These are phyloP conservation scores for Alnus rubra DNA, from an alignment of 306 rosid species.

Conservation along the genomic window DNA sequence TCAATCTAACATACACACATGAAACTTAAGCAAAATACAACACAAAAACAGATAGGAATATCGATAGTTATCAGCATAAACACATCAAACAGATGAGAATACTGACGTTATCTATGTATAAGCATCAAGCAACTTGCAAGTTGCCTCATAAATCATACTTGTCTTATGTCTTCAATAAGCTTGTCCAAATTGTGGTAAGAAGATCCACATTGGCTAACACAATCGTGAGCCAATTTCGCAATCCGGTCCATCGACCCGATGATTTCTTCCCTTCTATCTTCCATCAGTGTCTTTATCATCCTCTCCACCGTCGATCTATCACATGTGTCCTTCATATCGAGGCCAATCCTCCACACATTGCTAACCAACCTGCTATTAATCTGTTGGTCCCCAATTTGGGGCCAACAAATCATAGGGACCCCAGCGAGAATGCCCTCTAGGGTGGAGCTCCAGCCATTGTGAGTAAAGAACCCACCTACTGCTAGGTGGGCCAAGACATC, in stretches of 20 bases:
- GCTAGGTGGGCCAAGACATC: conserved; percentile 35
- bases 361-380: conserved; percentile 26
- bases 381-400: conserved; percentile 23
- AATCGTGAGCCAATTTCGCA: conserved; percentile 15
- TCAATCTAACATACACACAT: too few species aligned
- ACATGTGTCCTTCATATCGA: conserved; percentile 42
- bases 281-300: conserved; percentile 32
- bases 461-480: conserved; percentile 33
- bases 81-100: too few species aligned
- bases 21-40: too few species aligned
- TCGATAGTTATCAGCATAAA: too few species aligned
- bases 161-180: conserved; percentile 19
- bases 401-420: conserved; percentile 32
- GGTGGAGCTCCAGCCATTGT: neutral
- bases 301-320: conserved; percentile 14
- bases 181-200: conserved; percentile 26
- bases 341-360: conserved; percentile 32
- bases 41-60: too few species aligned
- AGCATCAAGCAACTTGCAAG: too few species aligned
- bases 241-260: conserved; percentile 2
- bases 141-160: too few species aligned
- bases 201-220: conserved; percentile 31
- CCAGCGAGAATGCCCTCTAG: neutral
- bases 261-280: conserved; percentile 21
- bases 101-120: too few species aligned